Evolutionary conservation across 805 yeast species (phyloP).

Genomic region (Metschnikowia amazonensis): DNA sequence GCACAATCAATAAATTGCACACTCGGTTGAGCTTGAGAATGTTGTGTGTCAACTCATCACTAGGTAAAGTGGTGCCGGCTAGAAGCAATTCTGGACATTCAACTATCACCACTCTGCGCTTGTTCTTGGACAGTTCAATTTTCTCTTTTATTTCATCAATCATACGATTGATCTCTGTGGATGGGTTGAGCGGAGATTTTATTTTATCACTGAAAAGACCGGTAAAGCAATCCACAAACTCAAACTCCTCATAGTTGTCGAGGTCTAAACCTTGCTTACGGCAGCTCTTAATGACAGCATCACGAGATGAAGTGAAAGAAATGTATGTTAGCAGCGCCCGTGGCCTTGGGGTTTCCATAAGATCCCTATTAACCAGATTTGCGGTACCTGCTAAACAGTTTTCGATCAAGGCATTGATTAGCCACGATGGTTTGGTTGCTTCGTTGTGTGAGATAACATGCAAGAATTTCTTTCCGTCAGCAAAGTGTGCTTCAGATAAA

Average conservation of each 20-base stretch:
- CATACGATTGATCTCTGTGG: slow-evolving; percentile 13
- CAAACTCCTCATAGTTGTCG: slow-evolving; percentile 22
- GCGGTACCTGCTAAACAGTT: slow-evolving; percentile 46
- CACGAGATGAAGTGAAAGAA: slow-evolving; percentile 34
- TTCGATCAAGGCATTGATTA: slow-evolving; percentile 53
- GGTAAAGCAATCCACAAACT: slow-evolving; percentile 45
- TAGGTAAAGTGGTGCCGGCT: slow-evolving; percentile 35
- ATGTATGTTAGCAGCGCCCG: slow-evolving; percentile 32
- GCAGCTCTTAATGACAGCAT: slow-evolving; percentile 31
- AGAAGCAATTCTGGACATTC: slow-evolving; percentile 49
- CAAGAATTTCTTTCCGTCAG: slow-evolving; percentile 17
- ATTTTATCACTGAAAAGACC: slow-evolving; percentile 39
- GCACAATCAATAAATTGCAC: slow-evolving; percentile 34
- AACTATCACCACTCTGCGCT: slow-evolving; percentile 32
- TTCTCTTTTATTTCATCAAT: slow-evolving; percentile 18
- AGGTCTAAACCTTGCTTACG: slow-evolving; percentile 40
- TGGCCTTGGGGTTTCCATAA: slow-evolving; percentile 9
- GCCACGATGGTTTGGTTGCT: slow-evolving; percentile 65
- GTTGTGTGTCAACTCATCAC: slow-evolving; percentile 34
- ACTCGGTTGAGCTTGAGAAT: slow-evolving; percentile 27
- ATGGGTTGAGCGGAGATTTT: slow-evolving; percentile 20
- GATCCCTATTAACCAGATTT: slow-evolving; percentile 35
- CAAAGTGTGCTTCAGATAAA: slow-evolving; percentile 24
- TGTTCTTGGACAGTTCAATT: slow-evolving; percentile 6
- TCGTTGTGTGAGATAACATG: slow-evolving; percentile 32